Percentiles rank a stretch among this genome's conserved stretches.
Conservation (phyloP, 495 filamentous ascomycete species). For the Penicillium simplicissimum region DNA sequence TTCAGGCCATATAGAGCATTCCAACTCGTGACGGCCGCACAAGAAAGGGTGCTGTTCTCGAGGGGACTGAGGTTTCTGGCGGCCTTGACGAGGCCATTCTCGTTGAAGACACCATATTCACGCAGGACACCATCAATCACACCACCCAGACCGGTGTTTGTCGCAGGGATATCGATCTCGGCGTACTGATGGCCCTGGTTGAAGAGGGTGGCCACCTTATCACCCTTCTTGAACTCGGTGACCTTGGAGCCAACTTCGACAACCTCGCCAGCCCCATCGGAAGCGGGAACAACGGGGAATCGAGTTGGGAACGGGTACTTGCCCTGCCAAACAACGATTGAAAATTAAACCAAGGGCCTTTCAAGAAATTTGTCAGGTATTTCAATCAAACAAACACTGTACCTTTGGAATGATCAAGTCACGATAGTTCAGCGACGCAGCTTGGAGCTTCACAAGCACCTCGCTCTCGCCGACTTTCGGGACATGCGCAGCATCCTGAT, state of each 20-base stretch:
- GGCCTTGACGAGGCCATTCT: constrained; percentile 66
- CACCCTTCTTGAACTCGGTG: constrained; percentile 65
- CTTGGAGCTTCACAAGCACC: constrained; percentile 74
- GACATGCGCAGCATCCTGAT: constrained; percentile 50
- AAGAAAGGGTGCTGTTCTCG: constrained; percentile 68
- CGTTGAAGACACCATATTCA: constrained; percentile 69
- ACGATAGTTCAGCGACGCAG: constrained; percentile 79
- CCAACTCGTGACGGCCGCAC: constrained; percentile 79
- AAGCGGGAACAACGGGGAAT: constrained; percentile 63
- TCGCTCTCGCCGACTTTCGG: constrained; percentile 68
- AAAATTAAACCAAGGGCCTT: background rate
- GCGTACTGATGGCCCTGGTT: constrained; percentile 75
- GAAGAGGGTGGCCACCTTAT: constrained; percentile 75
- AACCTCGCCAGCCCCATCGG: constrained; percentile 79
- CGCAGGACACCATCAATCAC: constrained; percentile 68
- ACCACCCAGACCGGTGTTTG: constrained; percentile 66
- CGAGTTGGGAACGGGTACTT: constrained; percentile 63
- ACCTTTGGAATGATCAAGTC: constrained; percentile 76
- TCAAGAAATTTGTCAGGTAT: background rate
- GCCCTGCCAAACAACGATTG: constrained; percentile 42
- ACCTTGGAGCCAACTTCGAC: constrained; percentile 68
- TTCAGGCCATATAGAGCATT: constrained; percentile 77
- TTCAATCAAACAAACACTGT: background rate
- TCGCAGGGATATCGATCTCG: constrained; percentile 42
- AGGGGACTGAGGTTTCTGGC: constrained; percentile 61